phyloP scores from a whole-genome alignment of 2,329 filamentous ascomycete species.

The Colletotrichum camelliae region DNA sequence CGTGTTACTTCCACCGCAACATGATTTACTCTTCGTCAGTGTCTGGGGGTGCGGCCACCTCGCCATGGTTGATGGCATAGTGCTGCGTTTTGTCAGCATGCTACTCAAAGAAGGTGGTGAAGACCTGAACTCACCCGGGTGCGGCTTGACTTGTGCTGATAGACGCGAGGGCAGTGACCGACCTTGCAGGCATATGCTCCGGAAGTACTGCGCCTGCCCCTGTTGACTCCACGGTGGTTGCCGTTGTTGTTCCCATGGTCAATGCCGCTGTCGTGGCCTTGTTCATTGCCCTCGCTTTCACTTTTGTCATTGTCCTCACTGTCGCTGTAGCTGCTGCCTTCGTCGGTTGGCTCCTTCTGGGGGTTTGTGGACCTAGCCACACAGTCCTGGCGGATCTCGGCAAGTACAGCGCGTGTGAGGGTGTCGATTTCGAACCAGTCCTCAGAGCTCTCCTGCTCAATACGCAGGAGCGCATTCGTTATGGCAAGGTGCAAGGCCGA shows the following conservation, averaged over 20 bases:
- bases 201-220: neutral
- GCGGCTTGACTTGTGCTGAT: neutral
- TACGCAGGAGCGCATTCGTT: neutral
- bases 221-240: neutral
- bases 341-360: neutral
- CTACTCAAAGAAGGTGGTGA: neutral
- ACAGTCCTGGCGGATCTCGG: neutral
- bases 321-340: neutral
- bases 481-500: neutral
- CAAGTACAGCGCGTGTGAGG: neutral
- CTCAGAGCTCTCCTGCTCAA: neutral
- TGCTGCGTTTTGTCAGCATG: neutral
- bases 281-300: neutral
- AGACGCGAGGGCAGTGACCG: neutral
- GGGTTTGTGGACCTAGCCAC: neutral
- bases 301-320: neutral
- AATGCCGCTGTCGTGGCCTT: neutral
- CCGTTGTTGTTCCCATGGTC: neutral
- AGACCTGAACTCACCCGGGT: neutral
- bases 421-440: neutral
- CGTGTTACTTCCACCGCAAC: neutral
- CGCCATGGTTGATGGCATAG: neutral
- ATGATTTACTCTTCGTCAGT: neutral
- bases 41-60: neutral
- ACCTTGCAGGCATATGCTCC: neutral